Percentiles rank a stretch among this genome's conserved stretches.
These are phyloP conservation scores for Ettlia oleoabundans DNA, from an alignment of 139 green algal species.

Conservation along the genomic window DNA sequence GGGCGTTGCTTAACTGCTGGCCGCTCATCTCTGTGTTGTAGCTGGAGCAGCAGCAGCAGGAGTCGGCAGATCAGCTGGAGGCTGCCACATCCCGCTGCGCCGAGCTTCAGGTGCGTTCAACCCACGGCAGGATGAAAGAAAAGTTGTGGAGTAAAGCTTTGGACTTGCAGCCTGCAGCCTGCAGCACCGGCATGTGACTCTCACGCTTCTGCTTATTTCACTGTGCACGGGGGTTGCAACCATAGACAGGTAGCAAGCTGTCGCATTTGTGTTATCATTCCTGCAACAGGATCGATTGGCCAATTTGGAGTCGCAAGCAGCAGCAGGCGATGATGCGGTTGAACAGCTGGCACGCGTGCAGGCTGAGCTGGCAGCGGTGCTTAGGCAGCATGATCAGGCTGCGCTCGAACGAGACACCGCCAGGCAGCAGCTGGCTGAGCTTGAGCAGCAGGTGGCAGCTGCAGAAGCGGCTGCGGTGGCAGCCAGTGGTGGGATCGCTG, in stretches of 20 bases:
- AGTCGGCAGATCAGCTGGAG: neutral
- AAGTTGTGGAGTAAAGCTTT: no score
- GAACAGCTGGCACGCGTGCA: constrained; percentile 5
- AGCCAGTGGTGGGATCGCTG: neutral
- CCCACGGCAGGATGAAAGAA: no score
- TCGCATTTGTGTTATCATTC: no score
- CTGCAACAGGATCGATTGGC: no score
- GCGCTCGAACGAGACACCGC: neutral
- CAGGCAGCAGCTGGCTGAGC: neutral
- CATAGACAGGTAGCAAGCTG: no score
- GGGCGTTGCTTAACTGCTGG: neutral
- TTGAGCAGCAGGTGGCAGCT: neutral
- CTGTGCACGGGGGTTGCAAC: no score
- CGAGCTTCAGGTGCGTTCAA: constrained; percentile 2
- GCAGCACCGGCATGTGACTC: no score
- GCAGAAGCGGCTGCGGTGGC: neutral
- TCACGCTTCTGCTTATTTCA: no score
- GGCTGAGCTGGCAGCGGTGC: neutral
- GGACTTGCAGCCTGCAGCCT: no score
- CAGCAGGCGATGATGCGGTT: neutral
- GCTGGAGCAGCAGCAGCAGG: constrained; percentile 21
- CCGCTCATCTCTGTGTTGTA: neutral
- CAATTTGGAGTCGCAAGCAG: neutral
- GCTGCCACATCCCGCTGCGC: neutral
- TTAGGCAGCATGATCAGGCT: neutral